These are phyloP conservation scores for Nitzschia sp. DNA, from an alignment of 108 stramenopile species.

Conservation along the genomic window DNA sequence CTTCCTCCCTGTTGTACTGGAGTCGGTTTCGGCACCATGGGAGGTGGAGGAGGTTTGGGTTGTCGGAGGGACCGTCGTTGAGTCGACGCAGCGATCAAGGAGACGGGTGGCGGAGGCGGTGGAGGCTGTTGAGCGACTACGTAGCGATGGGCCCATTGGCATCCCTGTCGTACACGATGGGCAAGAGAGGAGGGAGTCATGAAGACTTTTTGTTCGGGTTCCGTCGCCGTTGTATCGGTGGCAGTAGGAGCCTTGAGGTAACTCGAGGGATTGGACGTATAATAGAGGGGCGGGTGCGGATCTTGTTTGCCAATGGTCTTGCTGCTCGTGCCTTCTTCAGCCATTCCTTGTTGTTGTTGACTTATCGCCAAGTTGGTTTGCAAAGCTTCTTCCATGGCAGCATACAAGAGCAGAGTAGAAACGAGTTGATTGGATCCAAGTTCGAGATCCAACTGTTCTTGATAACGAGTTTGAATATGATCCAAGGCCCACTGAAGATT, in stretches of 20 bases:
- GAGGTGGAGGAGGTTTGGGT: slow-evolving; percentile 11
- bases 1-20: slow-evolving; percentile 41
- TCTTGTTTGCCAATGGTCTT: neutral
- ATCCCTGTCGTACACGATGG: slow-evolving; percentile 31
- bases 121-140: slow-evolving; percentile 18
- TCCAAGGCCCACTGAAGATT: slow-evolving; percentile 2
- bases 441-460: slow-evolving; percentile 12
- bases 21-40: slow-evolving; percentile 16
- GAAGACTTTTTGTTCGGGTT: neutral
- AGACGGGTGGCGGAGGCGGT: neutral
- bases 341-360: neutral
- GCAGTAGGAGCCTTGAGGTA: slow-evolving; percentile 27
- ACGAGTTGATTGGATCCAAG: slow-evolving; percentile 13
- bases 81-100: neutral
- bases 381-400: slow-evolving; percentile 40
- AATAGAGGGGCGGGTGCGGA: slow-evolving; percentile 35
- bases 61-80: slow-evolving; percentile 15
- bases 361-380: slow-evolving; percentile 25
- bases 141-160: slow-evolving; percentile 37
- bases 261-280: slow-evolving; percentile 22
- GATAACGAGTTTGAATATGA: slow-evolving; percentile 23
- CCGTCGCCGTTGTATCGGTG: neutral
- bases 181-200: slow-evolving; percentile 15
- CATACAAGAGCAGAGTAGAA: slow-evolving; percentile 25
- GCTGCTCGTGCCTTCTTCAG: neutral